A percentile compares a stretch with the other conserved stretches of the same genome.
Evolutionary conservation across 768 basidiomycete species (phyloP).

Genomic region (Dendrothele bispora): DNA sequence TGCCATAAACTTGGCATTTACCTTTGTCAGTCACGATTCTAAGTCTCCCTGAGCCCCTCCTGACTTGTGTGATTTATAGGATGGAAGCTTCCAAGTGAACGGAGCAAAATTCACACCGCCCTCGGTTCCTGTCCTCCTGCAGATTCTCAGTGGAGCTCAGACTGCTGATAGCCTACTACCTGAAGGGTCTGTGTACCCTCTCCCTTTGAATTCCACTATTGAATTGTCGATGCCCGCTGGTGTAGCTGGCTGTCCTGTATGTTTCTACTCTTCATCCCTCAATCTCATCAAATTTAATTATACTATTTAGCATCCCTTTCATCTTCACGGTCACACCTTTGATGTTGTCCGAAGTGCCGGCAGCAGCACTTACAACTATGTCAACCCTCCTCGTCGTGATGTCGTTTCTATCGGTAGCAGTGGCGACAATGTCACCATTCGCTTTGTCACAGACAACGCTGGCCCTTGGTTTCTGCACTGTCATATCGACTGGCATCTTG

Average conservation of each 20-base stretch:
- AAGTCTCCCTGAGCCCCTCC: neutral
- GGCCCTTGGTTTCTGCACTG: constrained; percentile 1
- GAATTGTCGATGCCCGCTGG: constrained; percentile 34
- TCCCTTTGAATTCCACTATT: constrained; percentile 40
- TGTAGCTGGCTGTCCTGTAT: no score
- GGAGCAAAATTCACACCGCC: constrained; percentile 29
- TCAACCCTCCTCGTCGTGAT: constrained; percentile 42
- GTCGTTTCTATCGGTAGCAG: constrained; percentile 18
- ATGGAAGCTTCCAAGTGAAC: neutral
- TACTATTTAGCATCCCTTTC: constrained; percentile 29
- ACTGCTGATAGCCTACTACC: constrained; percentile 28
- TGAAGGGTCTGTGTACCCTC: constrained; percentile 32
- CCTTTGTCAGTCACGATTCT: constrained; percentile 10
- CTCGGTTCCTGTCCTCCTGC: constrained; percentile 40
- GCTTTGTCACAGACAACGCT: constrained; percentile 35
- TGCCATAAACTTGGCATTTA: constrained; percentile 18
- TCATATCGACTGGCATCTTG: constrained; percentile 35
- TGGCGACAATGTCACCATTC: constrained; percentile 34
- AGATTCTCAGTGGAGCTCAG: constrained; percentile 42
- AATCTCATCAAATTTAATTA: neutral
- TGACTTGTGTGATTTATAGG: neutral
- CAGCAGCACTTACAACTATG: constrained; percentile 25
- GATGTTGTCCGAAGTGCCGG: constrained; percentile 30
- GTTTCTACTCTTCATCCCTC: neutral
- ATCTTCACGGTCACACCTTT: constrained; percentile 30